Evolutionary conservation across 1,284 basidiomycete species (phyloP), one percentile per base, ranked within the genome.

Genomic region (Golubevia sp.): DNA sequence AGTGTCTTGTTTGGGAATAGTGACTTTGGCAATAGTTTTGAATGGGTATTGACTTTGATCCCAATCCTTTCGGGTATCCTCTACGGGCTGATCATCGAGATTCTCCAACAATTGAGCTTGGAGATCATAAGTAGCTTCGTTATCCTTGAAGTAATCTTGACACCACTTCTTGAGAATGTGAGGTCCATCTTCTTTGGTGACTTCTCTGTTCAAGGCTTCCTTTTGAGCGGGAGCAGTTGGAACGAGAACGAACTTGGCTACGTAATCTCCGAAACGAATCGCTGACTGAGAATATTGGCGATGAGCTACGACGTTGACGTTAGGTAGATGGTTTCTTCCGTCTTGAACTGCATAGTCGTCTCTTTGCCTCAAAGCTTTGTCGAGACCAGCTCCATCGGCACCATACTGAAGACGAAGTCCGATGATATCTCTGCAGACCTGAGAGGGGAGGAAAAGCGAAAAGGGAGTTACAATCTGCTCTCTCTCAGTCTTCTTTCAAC

Each of bases 81-180:
- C 76, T 23, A 78, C 58, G 21, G 66, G 61, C 50, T 78, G 73
- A n/a, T 77, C 68, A 5, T 77, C 61, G 15, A 75, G 55, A 49
- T 77, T 74, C 56, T 77, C 66, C 6, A 76, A 61, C 50, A 78
- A 65, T 58, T 78, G 76, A 20, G 70, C 73, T 44, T 71, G 63
- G 56, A 78, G 74, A 44, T 71, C 71, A 56, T 71, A 79, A 21
- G 64, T 68, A 11, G 71, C 70, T 25, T 57, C 56, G 25, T 73
- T 66, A 38, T 61, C 23, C 34, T 64, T 48, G 62, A 65, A 66
- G 56, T 66, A 72, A 11, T 72, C 65, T 59, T 60, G 53, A 62
- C 59, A 51, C 57, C 59, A 57, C 64, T 60, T 44, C 57, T 64
- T 55, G 53, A 71, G n/a, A 61, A 70, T n/a, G 59, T 68, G 53